phyloP scores from a whole-genome alignment of 345 rosid genomes.

The Raphanus raphanistrum region DNA sequence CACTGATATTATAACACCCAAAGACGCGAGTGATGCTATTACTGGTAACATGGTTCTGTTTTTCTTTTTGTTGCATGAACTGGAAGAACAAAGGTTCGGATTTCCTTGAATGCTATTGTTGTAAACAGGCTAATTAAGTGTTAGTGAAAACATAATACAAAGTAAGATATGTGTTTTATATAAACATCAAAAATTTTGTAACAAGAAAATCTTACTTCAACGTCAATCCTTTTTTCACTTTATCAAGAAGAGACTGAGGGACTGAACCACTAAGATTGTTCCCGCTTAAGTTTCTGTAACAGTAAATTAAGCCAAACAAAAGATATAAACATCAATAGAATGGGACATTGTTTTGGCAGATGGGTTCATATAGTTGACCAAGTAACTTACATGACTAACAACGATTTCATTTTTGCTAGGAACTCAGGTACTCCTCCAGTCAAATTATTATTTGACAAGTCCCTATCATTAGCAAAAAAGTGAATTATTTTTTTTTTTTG shows the following conservation, averaged over 20 bases:
- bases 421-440: constrained; percentile 50
- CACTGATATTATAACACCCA: constrained; percentile 1
- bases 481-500: background rate
- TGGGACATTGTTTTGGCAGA: background rate
- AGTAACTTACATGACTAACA: constrained; percentile 53
- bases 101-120: constrained; percentile 31
- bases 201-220: constrained; percentile 27
- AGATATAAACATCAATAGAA: background rate
- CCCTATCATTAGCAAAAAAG: constrained; percentile 39
- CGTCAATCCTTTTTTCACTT: constrained; percentile 20
- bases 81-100: constrained; percentile 28
- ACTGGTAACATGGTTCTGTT: constrained; percentile 10
- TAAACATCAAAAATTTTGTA: background rate
- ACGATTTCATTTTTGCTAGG: constrained; percentile 47
- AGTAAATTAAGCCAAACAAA: background rate
- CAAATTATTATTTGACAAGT: constrained; percentile 55
- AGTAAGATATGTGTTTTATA: background rate
- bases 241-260: constrained; percentile 40
- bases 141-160: constrained; percentile 1
- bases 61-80: constrained; percentile 32
- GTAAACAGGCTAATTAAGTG: constrained; percentile 7
- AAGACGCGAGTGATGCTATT: constrained; percentile 31
- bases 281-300: constrained; percentile 30
- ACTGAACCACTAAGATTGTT: constrained; percentile 52
- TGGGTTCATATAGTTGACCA: background rate